Conservation (phyloP, 345 rosid species). For the Gynandropsis gynandra region DNA sequence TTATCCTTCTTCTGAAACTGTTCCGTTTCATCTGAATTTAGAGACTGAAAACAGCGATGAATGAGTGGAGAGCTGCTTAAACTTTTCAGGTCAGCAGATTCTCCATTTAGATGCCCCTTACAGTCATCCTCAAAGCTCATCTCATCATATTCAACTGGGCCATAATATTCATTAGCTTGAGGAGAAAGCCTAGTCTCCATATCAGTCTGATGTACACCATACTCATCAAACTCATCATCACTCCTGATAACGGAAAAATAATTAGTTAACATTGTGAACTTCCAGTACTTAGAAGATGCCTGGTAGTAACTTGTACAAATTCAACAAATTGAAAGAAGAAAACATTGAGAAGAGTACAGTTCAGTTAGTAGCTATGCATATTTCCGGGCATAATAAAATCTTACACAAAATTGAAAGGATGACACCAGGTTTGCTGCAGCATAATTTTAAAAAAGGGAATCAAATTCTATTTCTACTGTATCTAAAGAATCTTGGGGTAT, state of each 20-base stretch:
- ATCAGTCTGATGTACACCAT: constrained; percentile 48
- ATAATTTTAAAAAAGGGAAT: constrained; percentile 7
- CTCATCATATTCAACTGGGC: constrained; percentile 51
- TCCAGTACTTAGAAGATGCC: too few species aligned
- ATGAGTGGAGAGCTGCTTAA: constrained; percentile 50
- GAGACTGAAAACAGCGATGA: constrained; percentile 40
- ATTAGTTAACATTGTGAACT: background rate
- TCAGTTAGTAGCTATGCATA: too few species aligned
- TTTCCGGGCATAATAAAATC: too few species aligned
- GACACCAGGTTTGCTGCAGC: background rate
- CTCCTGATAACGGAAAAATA: constrained; percentile 39
- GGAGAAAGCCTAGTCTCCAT: constrained; percentile 43
- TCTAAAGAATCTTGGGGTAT: too few species aligned
- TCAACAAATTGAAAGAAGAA: too few species aligned
- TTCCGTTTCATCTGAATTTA: constrained; percentile 42
- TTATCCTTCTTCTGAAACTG: constrained; percentile 48
- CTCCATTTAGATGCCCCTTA: constrained; percentile 43
- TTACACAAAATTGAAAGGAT: too few species aligned
- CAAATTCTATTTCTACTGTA: too few species aligned
- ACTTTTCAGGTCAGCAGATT: constrained; percentile 40
- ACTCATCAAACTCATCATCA: constrained; percentile 73
- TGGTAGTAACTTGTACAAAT: too few species aligned
- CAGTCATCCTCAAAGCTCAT: constrained; percentile 35
- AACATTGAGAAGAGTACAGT: too few species aligned
- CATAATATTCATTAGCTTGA: constrained; percentile 42